Conservation (phyloP, 2,329 filamentous ascomycete genomes). For the Nemania serpens region DNA sequence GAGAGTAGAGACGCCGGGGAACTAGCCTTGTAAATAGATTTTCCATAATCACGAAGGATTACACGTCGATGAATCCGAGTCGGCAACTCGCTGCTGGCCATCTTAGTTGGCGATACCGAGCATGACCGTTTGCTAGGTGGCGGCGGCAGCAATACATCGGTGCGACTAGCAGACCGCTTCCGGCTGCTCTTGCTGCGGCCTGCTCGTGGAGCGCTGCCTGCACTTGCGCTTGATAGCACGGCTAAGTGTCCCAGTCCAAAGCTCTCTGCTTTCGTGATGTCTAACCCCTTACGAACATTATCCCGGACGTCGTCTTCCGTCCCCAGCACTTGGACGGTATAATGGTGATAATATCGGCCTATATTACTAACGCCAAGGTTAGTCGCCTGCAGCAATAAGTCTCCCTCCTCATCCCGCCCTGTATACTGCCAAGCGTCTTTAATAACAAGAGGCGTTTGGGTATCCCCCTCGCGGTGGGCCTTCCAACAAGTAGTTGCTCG, state of each 20-base stretch:
- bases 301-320: constrained; percentile 42
- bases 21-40: constrained; percentile 46
- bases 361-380: constrained; percentile 45
- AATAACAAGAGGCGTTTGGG: constrained; percentile 45
- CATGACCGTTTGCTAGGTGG: constrained; percentile 4
- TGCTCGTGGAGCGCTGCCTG: constrained; percentile 9
- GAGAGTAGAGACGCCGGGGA: too few relatives aligned
- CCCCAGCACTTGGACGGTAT: constrained; percentile 44
- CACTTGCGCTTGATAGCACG: constrained; percentile 22
- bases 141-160: neutral
- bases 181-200: constrained; percentile 38
- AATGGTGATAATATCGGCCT: constrained; percentile 49
- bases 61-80: constrained; percentile 48
- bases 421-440: constrained; percentile 52
- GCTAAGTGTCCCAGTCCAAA: neutral
- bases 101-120: constrained; percentile 1
- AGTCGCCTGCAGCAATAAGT: constrained; percentile 46
- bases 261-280: constrained; percentile 39
- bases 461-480: constrained; percentile 45
- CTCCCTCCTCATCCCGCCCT: constrained; percentile 49
- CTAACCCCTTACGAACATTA: constrained; percentile 41
- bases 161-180: constrained; percentile 11
- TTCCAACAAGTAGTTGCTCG: constrained; percentile 50
- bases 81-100: constrained; percentile 9
- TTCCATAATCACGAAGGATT: constrained; percentile 45